A percentile compares a stretch with the other conserved stretches of the same genome.
Evolutionary conservation across 257 asterid species (phyloP).

Genomic region (Scutellaria barbata): DNA sequence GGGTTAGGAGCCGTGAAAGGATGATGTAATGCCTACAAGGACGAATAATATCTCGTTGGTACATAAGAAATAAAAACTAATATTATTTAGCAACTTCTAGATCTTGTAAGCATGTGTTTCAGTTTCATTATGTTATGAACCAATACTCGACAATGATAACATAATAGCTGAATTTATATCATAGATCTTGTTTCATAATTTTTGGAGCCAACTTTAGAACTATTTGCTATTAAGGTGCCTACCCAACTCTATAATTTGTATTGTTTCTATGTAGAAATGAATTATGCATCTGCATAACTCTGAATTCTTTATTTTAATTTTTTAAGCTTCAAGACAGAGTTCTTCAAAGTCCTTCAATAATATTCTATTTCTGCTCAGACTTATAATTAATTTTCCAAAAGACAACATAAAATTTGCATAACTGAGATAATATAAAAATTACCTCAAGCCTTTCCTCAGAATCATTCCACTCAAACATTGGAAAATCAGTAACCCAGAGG

Average conservation of each 20-base stretch:
- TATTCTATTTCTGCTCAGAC: no score
- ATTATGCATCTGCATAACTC: no score
- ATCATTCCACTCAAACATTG: conserved; percentile 99
- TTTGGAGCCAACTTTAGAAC: no score
- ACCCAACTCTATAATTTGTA: no score
- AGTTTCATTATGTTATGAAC: not conserved
- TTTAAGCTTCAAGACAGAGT: no score
- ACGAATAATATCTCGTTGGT: conserved; percentile 13
- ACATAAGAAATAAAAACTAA: not conserved
- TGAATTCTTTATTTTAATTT: no score
- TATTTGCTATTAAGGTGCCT: no score
- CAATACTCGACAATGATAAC: not conserved
- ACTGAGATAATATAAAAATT: conserved; percentile 18
- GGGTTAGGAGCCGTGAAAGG: conserved; percentile 99
- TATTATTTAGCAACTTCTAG: conserved; percentile 15
- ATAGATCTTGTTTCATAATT: no score
- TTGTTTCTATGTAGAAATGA: no score
- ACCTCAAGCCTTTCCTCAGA: conserved; percentile 93
- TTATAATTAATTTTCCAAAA: no score
- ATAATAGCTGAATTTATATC: not conserved
- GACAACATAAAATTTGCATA: no score
- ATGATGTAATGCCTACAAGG: conserved; percentile 88
- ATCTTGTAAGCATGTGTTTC: not conserved
- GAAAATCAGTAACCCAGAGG: conserved; percentile 99
- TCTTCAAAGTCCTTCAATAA: no score